phyloP scores from a whole-genome alignment of 2,329 filamentous ascomycete species.

The Aspergillus caelatus region DNA sequence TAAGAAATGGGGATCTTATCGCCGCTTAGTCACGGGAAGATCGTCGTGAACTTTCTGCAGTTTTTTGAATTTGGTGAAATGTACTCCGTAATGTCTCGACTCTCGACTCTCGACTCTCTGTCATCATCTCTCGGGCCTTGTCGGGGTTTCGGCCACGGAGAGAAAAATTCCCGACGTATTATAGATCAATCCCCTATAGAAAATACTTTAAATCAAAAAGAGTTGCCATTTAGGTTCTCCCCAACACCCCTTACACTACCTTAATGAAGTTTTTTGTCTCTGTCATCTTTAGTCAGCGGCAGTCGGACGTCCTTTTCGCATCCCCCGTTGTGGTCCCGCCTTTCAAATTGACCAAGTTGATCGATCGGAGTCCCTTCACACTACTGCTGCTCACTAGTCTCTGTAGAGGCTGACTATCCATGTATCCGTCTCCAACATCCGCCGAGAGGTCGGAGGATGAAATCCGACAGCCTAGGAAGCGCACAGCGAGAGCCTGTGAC shows the following conservation, averaged over 20 bases:
- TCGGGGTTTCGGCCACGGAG: constrained; percentile 2
- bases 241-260: background rate
- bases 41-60: background rate
- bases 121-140: background rate
- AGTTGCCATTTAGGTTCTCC: background rate
- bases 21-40: background rate
- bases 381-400: background rate
- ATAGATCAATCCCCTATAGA: background rate
- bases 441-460: constrained; percentile 26
- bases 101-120: background rate
- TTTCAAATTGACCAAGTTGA: background rate
- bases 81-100: too few relatives aligned
- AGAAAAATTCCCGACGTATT: background rate
- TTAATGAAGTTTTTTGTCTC: background rate
- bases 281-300: constrained; percentile 14
- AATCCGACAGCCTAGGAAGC: constrained; percentile 21
- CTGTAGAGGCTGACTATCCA: constrained; percentile 3
- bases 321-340: background rate
- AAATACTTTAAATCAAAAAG: background rate
- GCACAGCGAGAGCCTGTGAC: constrained; percentile 49
- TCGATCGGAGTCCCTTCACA: background rate
- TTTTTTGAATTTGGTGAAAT: background rate
- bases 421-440: constrained; percentile 21
- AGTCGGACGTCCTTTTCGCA: background rate
- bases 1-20: background rate